These are phyloP conservation scores for Phytophthora tentaculata DNA, from an alignment of 352 stramenopile species.

Conservation along the genomic window DNA sequence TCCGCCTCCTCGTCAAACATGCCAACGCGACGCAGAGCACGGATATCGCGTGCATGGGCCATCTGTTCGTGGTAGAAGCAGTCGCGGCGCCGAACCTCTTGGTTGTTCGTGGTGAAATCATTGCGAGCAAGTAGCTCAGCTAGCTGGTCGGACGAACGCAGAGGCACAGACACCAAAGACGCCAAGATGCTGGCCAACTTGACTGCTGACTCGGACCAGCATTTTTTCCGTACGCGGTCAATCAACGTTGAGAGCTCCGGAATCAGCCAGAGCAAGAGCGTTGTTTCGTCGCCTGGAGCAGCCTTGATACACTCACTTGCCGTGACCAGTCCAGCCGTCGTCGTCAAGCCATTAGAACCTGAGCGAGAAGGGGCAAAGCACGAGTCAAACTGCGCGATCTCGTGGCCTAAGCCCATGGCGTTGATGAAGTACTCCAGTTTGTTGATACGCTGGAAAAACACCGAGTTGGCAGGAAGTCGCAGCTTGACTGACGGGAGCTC, in stretches of 20 bases:
- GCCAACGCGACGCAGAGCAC: constrained; percentile 53
- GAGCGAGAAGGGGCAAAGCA: constrained; percentile 69
- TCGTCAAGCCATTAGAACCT: constrained; percentile 47
- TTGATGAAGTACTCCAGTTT: constrained; percentile 90
- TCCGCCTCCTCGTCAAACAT: constrained; percentile 70
- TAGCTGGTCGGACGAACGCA: constrained; percentile 78
- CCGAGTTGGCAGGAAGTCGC: constrained; percentile 54
- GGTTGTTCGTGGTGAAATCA: constrained; percentile 77
- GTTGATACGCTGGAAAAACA: constrained; percentile 81
- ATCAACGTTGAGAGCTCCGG: constrained; percentile 76
- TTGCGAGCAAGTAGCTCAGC: constrained; percentile 51
- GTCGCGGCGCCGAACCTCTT: constrained; percentile 78
- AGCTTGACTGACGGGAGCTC: constrained; percentile 42
- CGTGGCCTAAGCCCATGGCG: constrained; percentile 73
- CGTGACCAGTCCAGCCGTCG: constrained; percentile 53
- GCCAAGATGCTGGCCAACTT: constrained; percentile 74
- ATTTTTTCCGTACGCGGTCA: constrained; percentile 64
- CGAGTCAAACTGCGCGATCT: constrained; percentile 75
- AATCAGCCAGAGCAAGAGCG: constrained; percentile 78
- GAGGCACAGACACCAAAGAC: constrained; percentile 58
- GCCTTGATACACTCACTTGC: constrained; percentile 67
- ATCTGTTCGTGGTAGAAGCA: constrained; percentile 89
- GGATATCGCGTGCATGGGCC: constrained; percentile 76
- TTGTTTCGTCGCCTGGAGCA: constrained; percentile 75
- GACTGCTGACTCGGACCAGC: constrained; percentile 75